These are phyloP conservation scores for Exidia glandulosa DNA, from an alignment of 768 basidiomycete genomes.

Conservation along the genomic window DNA sequence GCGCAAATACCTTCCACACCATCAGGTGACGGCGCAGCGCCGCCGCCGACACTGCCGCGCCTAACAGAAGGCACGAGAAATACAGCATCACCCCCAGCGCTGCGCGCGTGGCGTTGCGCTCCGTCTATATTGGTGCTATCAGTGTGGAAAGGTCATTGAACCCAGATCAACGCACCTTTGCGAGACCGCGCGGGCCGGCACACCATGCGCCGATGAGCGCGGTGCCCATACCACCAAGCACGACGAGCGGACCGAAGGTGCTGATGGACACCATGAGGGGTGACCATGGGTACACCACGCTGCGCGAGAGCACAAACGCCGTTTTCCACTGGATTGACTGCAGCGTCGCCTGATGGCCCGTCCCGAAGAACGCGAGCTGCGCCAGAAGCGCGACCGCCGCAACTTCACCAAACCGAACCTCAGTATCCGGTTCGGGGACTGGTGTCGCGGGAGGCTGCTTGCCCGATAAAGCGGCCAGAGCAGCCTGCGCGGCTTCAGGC, in stretches of 20 bases:
- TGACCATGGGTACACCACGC: slow-evolving; percentile 60
- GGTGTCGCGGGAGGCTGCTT: slow-evolving; percentile 29
- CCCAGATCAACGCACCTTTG: neutral
- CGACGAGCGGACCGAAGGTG: slow-evolving; percentile 59
- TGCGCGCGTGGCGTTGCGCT: slow-evolving; percentile 27
- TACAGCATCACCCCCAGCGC: slow-evolving; percentile 60
- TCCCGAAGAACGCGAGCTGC: slow-evolving; percentile 68
- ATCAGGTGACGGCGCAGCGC: slow-evolving; percentile 77
- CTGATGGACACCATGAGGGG: slow-evolving; percentile 67
- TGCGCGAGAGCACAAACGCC: slow-evolving; percentile 71
- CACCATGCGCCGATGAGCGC: slow-evolving; percentile 81
- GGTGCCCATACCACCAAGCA: slow-evolving; percentile 47
- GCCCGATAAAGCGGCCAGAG: too few relatives aligned
- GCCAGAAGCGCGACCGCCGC: slow-evolving; percentile 67
- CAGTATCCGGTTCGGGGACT: slow-evolving; percentile 23
- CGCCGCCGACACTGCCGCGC: slow-evolving; percentile 62
- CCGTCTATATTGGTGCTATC: neutral
- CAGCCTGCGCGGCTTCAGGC: slow-evolving; percentile 37
- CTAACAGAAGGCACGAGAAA: slow-evolving; percentile 51
- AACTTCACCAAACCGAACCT: slow-evolving; percentile 48
- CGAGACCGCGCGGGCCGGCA: slow-evolving; percentile 38
- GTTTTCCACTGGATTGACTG: slow-evolving; percentile 92
- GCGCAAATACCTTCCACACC: slow-evolving; percentile 99
- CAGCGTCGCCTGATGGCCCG: slow-evolving; percentile 86
- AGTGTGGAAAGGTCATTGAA: neutral